These are phyloP conservation scores for Rhizophlyctis rosea DNA, from an alignment of 192 early-diverging fungal genomes.

Conservation along the genomic window DNA sequence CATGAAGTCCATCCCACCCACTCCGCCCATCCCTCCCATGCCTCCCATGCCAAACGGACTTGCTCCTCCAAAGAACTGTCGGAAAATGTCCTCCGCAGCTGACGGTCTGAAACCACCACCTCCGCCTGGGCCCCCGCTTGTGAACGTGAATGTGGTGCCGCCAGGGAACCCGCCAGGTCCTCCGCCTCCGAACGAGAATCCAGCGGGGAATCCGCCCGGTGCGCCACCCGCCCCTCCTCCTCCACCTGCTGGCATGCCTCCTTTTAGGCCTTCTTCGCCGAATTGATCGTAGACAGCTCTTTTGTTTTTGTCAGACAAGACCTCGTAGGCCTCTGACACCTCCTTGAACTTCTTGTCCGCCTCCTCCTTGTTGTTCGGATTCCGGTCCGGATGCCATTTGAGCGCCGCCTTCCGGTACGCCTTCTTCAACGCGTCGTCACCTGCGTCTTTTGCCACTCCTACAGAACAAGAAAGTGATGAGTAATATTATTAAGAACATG, in stretches of 20 bases:
- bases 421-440: constrained; percentile 50
- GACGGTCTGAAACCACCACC: constrained; percentile 71
- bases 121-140: constrained; percentile 54
- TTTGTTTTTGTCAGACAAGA: constrained; percentile 53
- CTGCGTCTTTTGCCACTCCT: constrained; percentile 39
- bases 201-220: constrained; percentile 55
- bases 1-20: constrained; percentile 18
- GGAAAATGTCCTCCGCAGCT: constrained; percentile 89
- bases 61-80: constrained; percentile 73
- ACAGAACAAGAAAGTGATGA: no score
- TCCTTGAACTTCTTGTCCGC: constrained; percentile 79
- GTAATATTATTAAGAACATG: background rate
- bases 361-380: constrained; percentile 59
- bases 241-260: constrained; percentile 39
- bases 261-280: constrained; percentile 58
- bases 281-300: constrained; percentile 52
- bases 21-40: constrained; percentile 52
- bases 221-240: constrained; percentile 40
- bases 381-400: constrained; percentile 81
- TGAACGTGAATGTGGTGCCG: constrained; percentile 68
- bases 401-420: constrained; percentile 63
- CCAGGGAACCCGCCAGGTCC: constrained; percentile 43
- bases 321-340: constrained; percentile 59
- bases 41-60: constrained; percentile 43
- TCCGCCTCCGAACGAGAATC: constrained; percentile 33